Evolutionary conservation across 208 protist genomes (phyloP).

Genomic region (Trypanosoma mega): DNA sequence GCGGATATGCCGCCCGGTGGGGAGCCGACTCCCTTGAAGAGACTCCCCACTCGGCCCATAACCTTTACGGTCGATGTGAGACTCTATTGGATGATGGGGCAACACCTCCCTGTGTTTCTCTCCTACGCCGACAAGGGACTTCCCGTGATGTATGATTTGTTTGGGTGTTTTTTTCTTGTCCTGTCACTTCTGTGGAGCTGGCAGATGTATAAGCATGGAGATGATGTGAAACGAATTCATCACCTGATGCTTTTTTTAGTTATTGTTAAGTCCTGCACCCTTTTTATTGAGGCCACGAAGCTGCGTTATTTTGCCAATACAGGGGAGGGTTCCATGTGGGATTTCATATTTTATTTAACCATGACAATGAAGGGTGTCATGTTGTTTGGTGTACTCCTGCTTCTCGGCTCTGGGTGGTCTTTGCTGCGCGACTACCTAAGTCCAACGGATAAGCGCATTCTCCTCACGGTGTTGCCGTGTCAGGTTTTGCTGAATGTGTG

Average conservation of each 20-base stretch:
- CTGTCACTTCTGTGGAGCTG: conserved; percentile 20
- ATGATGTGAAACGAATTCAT: conserved; percentile 28
- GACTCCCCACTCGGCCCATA: conserved; percentile 8
- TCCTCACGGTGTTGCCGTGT: conserved; percentile 58
- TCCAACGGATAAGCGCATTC: conserved; percentile 67
- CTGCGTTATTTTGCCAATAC: conserved; percentile 36
- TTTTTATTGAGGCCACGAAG: conserved; percentile 50
- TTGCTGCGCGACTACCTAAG: conserved; percentile 72
- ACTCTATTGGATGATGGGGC: conserved; percentile 10
- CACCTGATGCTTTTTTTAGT: conserved; percentile 32
- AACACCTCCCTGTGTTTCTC: conserved; percentile 11
- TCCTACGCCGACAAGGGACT: conserved; percentile 14
- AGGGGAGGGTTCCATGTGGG: conserved; percentile 40
- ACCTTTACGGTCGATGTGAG: conserved; percentile 23
- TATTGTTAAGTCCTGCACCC: conserved; percentile 33
- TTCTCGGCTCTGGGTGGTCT: conserved; percentile 72
- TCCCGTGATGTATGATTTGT: conserved; percentile 20
- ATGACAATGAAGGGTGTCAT: conserved; percentile 55
- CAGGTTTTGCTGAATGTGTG: conserved; percentile 81
- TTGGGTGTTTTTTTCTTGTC: conserved; percentile 18
- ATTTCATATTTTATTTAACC: conserved; percentile 60
- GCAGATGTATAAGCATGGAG: conserved; percentile 10
- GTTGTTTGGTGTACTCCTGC: conserved; percentile 58
- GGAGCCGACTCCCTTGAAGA: not conserved
- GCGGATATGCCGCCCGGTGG: conserved; percentile 15